Base-by-base conservation (phyloP, 495 filamentous ascomycete genomes). In the Lophium mytilinum region DNA sequence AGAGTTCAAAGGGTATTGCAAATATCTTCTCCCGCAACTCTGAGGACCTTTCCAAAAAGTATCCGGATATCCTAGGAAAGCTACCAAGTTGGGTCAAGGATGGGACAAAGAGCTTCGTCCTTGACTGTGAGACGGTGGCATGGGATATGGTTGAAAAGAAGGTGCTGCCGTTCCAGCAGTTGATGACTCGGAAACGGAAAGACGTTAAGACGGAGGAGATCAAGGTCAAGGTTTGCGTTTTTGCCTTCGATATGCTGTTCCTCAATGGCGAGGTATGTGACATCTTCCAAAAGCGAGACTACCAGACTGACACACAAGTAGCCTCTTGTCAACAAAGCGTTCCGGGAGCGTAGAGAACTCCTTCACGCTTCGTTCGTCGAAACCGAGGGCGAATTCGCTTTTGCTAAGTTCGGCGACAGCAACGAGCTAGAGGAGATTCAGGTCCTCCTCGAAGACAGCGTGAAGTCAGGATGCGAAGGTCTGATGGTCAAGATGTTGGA, bases 401-500 rank as follows among this genome's bases (percentile, higher is more conserved):
- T 96, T 60, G 93, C 93, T 10, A 89, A 90, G 40, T 83, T 74
- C 61, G 91, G 89, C 71, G 80, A 97, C 67, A 90, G 88, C n/a
- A 85, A 82, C 57, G 87, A 93, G 37, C 75, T 97, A 12, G 92
- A 96, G 30, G 88, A 95, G 64, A 97, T 98, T 52, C 90, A 96
- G 68, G 78, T 73, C 18, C 84, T 98, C 63, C 81, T 98, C 9
- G 93, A 98, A 56, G 91, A 96, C 18, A 87, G 83, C 62, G 87
- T 97, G 57, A 95, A 95, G 72, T 88, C 90, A 9, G 90, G 88
- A 0, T 98, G 93, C 64, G 93, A 98, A 74, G 93, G 93, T 5
- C 73, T 98, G 36, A 98, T 98, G 93, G 93, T 98, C 10, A 98
- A 98, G 73, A 98, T 97, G 92, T 73, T 98, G 51, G 90, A 96